Percentiles rank a stretch among this genome's conserved stretches.
Evolutionary conservation across 2,329 filamentous ascomycete species (phyloP).

Genomic region (Mollisiaceae sp.): DNA sequence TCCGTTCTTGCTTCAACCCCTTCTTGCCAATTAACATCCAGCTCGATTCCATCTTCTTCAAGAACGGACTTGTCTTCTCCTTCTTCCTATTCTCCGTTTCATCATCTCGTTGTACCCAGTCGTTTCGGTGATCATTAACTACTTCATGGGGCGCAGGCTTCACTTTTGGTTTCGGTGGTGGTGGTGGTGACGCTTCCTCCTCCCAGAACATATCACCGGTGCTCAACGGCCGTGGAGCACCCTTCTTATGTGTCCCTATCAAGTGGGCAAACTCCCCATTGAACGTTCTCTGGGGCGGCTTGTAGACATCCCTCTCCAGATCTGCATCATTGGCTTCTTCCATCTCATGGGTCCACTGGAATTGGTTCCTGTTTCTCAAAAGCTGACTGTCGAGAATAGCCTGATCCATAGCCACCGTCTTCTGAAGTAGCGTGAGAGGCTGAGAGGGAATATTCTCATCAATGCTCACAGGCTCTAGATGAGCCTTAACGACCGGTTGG

Average conservation of each 20-base stretch:
- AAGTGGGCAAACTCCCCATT: conserved; percentile 35
- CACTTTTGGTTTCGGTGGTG: conserved; percentile 16
- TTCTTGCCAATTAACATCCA: conserved; percentile 54
- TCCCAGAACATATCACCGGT: conserved; percentile 36
- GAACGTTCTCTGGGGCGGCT: conserved; percentile 44
- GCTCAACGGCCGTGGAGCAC: conserved; percentile 32
- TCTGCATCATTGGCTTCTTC: conserved; percentile 46
- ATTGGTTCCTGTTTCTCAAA: conserved; percentile 50
- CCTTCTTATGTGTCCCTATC: conserved; percentile 15
- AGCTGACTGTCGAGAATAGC: conserved; percentile 45
- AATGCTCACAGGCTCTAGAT: conserved; percentile 44
- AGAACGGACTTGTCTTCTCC: conserved; percentile 35
- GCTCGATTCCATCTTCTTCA: conserved; percentile 54
- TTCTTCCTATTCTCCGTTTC: conserved; percentile 31
- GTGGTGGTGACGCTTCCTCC: conserved; percentile 20
- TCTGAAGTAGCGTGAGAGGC: conserved; percentile 27
- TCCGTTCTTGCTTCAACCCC: conserved; percentile 30
- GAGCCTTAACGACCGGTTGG: conserved; percentile 48
- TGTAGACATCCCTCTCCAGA: conserved; percentile 37
- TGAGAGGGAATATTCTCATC: conserved; percentile 27
- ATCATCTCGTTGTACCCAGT: conserved; percentile 63
- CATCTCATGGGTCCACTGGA: conserved; percentile 48
- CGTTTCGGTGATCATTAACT: conserved; percentile 39
- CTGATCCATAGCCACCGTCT: conserved; percentile 35
- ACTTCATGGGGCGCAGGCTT: conserved; percentile 26